A percentile compares a stretch with the other conserved stretches of the same genome.
These are phyloP conservation scores for Pyrenophora graminea DNA, from an alignment of 2,329 filamentous ascomycete species.

Conservation along the genomic window DNA sequence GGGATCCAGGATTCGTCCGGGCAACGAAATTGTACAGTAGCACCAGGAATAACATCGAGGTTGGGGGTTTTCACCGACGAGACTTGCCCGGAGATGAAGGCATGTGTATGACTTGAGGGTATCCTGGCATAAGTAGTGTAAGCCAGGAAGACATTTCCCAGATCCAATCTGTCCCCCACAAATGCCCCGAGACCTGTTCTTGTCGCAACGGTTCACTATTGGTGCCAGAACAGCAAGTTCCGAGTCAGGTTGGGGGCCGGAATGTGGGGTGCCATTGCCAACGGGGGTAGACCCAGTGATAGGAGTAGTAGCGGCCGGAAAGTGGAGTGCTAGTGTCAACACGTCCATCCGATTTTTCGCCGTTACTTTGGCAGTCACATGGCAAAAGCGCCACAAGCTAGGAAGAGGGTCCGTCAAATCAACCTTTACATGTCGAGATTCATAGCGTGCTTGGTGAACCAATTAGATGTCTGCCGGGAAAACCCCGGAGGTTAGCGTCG, in stretches of 20 bases:
- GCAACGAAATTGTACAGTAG: conserved; percentile 35
- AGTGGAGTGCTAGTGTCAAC: background rate
- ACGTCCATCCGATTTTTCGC: background rate
- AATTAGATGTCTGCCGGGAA: conserved; percentile 15
- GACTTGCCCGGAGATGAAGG: conserved; percentile 23
- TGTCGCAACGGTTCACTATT: background rate
- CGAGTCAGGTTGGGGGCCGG: background rate
- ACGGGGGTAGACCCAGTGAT: too few species aligned
- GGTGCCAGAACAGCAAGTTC: background rate
- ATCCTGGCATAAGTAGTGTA: background rate
- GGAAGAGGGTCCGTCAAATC: background rate
- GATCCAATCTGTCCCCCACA: conserved; percentile 4
- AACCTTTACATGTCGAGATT: background rate
- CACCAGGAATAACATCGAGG: conserved; percentile 49
- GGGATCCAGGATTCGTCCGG: conserved; percentile 28
- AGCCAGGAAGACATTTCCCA: conserved; percentile 11
- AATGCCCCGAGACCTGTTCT: background rate
- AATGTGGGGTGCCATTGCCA: conserved; percentile 7
- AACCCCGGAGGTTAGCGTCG: conserved; percentile 12
- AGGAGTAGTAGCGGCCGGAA: too few species aligned
- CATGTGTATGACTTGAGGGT: background rate
- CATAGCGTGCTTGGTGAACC: conserved; percentile 2
- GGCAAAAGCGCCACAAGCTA: background rate
- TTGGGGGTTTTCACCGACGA: conserved; percentile 51
- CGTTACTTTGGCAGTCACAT: background rate